Evolutionary conservation across 495 filamentous ascomycete genomes (phyloP).

Genomic region (Penicillium atrosanguineum): DNA sequence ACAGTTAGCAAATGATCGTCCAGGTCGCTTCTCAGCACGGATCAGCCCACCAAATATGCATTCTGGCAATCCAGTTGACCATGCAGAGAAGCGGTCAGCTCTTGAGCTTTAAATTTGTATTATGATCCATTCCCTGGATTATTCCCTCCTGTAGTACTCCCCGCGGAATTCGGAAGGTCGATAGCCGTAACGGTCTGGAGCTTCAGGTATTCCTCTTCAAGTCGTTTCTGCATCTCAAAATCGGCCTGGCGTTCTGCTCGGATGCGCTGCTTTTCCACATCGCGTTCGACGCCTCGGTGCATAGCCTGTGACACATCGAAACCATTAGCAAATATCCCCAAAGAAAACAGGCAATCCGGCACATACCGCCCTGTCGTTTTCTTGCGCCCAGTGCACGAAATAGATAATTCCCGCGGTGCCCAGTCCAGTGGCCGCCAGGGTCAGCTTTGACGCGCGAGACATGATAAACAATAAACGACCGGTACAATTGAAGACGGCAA

Average conservation of each 20-base stretch:
- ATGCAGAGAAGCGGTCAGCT: background rate
- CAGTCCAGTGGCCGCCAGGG: constrained; percentile 72
- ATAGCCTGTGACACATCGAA: constrained; percentile 63
- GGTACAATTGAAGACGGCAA: background rate
- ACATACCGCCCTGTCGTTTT: constrained; percentile 76
- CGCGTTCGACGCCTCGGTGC: constrained; percentile 91
- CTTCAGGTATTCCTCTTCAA: constrained; percentile 90
- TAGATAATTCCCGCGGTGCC: constrained; percentile 73
- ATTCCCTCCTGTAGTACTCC: constrained; percentile 10
- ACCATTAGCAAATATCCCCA: background rate
- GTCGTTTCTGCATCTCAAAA: constrained; percentile 81
- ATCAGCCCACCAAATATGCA: constrained; percentile 9
- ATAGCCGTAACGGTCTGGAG: constrained; percentile 63
- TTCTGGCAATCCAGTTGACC: background rate
- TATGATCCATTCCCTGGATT: constrained; percentile 21
- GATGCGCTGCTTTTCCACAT: constrained; percentile 88
- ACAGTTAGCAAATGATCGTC: background rate
- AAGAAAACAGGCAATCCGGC: background rate
- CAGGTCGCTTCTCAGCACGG: background rate
- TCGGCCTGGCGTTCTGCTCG: constrained; percentile 87
- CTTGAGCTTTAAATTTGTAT: background rate
- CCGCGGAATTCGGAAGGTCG: constrained; percentile 18
- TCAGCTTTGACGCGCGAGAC: constrained; percentile 87
- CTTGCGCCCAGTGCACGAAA: constrained; percentile 87
- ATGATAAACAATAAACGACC: constrained; percentile 43